Evolutionary conservation across 2,329 filamentous ascomycete species (phyloP), one percentile per base, ranked within the genome.

Genomic region (Fusarium sp.): DNA sequence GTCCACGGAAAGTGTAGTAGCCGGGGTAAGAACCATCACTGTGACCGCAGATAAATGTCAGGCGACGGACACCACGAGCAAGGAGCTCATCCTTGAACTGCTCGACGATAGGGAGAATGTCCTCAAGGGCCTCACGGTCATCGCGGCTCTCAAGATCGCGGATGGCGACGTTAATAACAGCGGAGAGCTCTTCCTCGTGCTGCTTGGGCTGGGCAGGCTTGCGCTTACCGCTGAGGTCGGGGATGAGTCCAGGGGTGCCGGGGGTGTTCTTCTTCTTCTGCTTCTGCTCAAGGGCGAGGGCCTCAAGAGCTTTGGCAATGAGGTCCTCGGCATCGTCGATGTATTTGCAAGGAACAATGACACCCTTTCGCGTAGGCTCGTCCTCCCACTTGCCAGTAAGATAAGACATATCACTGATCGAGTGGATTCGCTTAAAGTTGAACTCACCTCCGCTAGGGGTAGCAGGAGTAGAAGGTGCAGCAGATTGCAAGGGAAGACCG

Each of bases 1-100:
- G 95, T 11, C 95, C 95, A 81, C 96, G 93, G 94, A 98, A 99
- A 47, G 96, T 99, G 88, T 93, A 98, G 89, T 99, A 98, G 53
- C 94, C 95, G 28, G 95, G 96, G 82, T 98, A 97, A 20, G 94
- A 94, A 61, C 95, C 96, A 79, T 99, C 94, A 80, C 92, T 94
- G 86, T 94, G 94, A 62, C 96, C 96, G 80, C 95, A 98, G 82
- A 98, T 96, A 86, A 99, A 98, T 55, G 95, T 98, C 63, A 99
- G 85, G 75, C 96, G 93, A 73, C 96, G 95, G 54, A 99, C 92
- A 56, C 92, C 91, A 76, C 93, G 94, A 60, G 91, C 86, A 31
- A 95, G 85, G 30, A 99, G 88, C 78, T 99, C 96, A 4, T 93
- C 90, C 86, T 93, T 95, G 88, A 92, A 91, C 45, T 93, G 91